phyloP scores from a whole-genome alignment of 306 rosid species.

The Sphenostylis stenocarpa region DNA sequence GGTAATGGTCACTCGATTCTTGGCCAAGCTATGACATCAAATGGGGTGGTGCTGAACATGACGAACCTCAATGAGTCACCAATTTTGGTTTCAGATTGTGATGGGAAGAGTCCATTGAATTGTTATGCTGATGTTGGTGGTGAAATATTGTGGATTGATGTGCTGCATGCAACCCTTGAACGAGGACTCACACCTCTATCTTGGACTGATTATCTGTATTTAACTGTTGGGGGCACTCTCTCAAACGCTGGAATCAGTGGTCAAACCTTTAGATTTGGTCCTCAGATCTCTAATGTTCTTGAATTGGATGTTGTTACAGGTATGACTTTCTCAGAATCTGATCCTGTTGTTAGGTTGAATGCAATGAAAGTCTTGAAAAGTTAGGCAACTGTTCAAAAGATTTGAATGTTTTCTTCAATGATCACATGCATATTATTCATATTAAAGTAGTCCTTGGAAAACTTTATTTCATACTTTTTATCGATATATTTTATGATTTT shows the following conservation, averaged over 20 bases:
- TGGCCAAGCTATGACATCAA: constrained; percentile 61
- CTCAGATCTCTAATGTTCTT: constrained; percentile 76
- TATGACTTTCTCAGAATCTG: constrained; percentile 8
- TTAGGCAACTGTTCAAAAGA: background rate
- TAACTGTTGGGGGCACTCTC: constrained; percentile 81
- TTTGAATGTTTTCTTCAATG: no score
- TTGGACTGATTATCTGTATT: constrained; percentile 74
- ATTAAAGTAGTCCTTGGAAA: no score
- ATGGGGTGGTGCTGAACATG: constrained; percentile 82
- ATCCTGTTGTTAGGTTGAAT: background rate
- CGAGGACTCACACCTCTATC: constrained; percentile 62
- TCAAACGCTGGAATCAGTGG: constrained; percentile 94
- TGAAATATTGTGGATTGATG: constrained; percentile 74
- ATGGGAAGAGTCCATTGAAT: background rate
- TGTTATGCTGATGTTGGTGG: constrained; percentile 78
- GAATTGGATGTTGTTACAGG: constrained; percentile 81
- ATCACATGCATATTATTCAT: no score
- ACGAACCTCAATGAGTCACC: constrained; percentile 31
- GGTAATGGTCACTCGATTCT: constrained; percentile 74
- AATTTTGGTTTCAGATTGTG: constrained; percentile 36
- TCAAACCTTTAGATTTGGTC: constrained; percentile 70
- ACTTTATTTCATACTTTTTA: no score
- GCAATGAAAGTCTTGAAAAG: background rate
- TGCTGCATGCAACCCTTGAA: constrained; percentile 51
- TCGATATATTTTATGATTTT: no score